A percentile compares a stretch with the other conserved stretches of the same genome.
Evolutionary conservation across 306 rosid genomes (phyloP).

Genomic region (Pueraria montana): DNA sequence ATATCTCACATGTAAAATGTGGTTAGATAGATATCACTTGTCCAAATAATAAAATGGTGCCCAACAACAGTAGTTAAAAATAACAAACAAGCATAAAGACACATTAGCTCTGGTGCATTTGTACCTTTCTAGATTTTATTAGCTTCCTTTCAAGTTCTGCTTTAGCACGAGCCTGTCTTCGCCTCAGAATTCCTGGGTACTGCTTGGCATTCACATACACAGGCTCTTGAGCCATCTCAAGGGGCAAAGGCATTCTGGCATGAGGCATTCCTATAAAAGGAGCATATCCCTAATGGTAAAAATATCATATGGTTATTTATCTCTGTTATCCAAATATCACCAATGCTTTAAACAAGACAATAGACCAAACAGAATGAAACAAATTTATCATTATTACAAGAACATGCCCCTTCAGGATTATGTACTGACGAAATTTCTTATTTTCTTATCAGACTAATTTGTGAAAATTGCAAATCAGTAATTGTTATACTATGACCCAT

Average conservation of each 20-base stretch:
- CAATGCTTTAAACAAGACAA: conserved; percentile 17
- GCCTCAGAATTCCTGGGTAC: conserved; percentile 95
- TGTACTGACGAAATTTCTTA: conserved; percentile 3
- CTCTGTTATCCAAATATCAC: conserved; percentile 19
- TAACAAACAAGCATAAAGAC: not conserved
- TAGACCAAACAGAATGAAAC: not conserved
- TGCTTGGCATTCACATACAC: conserved; percentile 98
- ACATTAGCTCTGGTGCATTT: not conserved
- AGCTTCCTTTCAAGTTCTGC: conserved; percentile 96
- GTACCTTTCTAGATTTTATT: conserved; percentile 93
- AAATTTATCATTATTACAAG: not conserved
- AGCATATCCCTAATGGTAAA: conserved; percentile 75
- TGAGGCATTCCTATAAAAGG: conserved; percentile 92
- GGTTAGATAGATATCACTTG: not conserved
- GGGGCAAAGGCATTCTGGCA: conserved; percentile 96
- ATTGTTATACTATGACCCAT: conserved; percentile 6
- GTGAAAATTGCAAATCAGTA: conserved; percentile 18
- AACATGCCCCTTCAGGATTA: conserved; percentile 33
- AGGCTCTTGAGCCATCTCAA: conserved; percentile 98
- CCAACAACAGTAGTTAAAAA: conserved; percentile 1
- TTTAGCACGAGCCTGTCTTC: conserved; percentile 97
- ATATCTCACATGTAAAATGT: not conserved
- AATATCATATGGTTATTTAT: conserved; percentile 35
- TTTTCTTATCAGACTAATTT: conserved; percentile 13
- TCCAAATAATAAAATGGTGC: conserved; percentile 14